Conservation (phyloP, 2,329 filamentous ascomycete genomes). For the Pseudogymnoascus sp. region DNA sequence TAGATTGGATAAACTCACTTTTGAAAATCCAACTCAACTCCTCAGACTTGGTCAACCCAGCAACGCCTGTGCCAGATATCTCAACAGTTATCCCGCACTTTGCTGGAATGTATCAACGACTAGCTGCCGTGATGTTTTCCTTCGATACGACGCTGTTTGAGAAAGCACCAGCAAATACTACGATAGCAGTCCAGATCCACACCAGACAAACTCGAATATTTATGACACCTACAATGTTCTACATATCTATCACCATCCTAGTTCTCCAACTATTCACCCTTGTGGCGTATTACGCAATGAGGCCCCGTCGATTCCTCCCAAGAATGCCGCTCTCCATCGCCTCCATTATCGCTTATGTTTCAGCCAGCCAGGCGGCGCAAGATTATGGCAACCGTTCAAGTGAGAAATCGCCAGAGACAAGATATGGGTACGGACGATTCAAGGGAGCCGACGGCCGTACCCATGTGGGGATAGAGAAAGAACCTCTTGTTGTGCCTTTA, state of each 20-base stretch:
- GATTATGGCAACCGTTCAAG: slow-evolving; percentile 15
- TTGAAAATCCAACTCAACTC: slow-evolving; percentile 27
- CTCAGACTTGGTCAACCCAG: slow-evolving; percentile 31
- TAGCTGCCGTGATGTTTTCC: slow-evolving; percentile 39
- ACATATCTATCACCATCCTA: slow-evolving; percentile 39
- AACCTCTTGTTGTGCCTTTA: slow-evolving; percentile 35
- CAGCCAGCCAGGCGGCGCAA: slow-evolving; percentile 39
- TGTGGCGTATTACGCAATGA: slow-evolving; percentile 35
- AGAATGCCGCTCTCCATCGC: slow-evolving; percentile 46
- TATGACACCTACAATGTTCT: slow-evolving; percentile 39
- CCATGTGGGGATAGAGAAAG: slow-evolving; percentile 46
- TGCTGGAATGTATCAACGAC: slow-evolving; percentile 26
- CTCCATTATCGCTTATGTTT: slow-evolving; percentile 40
- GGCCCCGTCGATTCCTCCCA: slow-evolving; percentile 39
- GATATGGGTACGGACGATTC: slow-evolving; percentile 45
- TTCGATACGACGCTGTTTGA: slow-evolving; percentile 36
- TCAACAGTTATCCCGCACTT: slow-evolving; percentile 22
- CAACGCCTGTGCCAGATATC: slow-evolving; percentile 27
- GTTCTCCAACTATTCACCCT: slow-evolving; percentile 37
- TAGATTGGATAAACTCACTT: slow-evolving; percentile 44
- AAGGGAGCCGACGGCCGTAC: slow-evolving; percentile 39
- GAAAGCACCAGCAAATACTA: slow-evolving; percentile 11
- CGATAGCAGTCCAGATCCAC: slow-evolving; percentile 15
- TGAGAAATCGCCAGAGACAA: slow-evolving; percentile 10
- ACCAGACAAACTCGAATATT: slow-evolving; percentile 39